Evolutionary conservation across 78 protist genomes (phyloP), one percentile per base, ranked within the genome.

Genomic region (Blattamonas nauphoetae): DNA sequence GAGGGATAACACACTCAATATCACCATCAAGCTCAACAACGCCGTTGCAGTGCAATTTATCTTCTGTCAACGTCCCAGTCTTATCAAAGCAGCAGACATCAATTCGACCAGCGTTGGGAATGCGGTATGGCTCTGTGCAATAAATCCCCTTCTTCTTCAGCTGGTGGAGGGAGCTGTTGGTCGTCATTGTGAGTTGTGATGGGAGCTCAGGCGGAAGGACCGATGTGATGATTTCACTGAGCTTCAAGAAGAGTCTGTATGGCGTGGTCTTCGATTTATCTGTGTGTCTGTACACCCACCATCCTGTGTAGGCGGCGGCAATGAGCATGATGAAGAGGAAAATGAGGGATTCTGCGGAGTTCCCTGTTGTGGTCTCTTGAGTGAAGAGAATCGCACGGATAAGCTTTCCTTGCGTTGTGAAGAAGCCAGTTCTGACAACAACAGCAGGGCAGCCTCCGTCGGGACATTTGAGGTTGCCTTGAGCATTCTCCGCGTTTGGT

Each of bases 71-170:
- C 0, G 99, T 97, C 71, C 99, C 99, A 0, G 99, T 98, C 95
- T 98, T 98, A 90, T 98, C 99, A 42, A 98, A 98, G 94, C 99
- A 98, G 91, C 98, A 95, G 29, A 93, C 45, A 78, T 90, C 93
- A 29, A 95, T 86, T 63, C 91, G 90, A 44, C 99, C 99, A 3
- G 99, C 99, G 0, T 93, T 79, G 2, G 99, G 99, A 42, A 98
- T 96, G 41, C 99, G 92, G 91, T 97, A 98, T 1, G 99, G 99
- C 92, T 98, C 99, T 32, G 99, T 98, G 92, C 99, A 98, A 88
- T 94, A 98, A 64, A 98, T 88, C 42, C 63, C 1, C 0, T 0
- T 3, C 43, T 81, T 0, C 11, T 32, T 21, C 3, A 92, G 90
- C 41, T 34, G 44, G 41, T 44, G 34, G 21, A 92, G 84, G 43